These are phyloP conservation scores for Taphrina wiesneri DNA, from an alignment of 1,139 yeast genomes.

Conservation along the genomic window DNA sequence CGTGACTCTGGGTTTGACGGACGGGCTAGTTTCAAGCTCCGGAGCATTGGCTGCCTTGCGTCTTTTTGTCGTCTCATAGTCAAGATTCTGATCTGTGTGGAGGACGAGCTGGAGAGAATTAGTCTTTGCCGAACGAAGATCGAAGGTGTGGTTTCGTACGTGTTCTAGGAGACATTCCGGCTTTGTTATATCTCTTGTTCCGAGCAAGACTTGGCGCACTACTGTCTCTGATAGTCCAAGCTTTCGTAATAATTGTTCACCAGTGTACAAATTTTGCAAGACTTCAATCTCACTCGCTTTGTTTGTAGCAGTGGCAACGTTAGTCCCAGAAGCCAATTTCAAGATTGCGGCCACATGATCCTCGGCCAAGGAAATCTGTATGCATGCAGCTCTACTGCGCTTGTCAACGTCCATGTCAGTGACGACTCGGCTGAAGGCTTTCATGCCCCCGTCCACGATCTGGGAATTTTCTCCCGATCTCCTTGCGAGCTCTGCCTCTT, in stretches of 20 bases:
- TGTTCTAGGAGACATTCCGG: slow-evolving; percentile 13
- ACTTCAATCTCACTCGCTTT: background rate
- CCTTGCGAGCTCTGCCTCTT: background rate
- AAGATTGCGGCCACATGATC: background rate
- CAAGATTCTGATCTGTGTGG: background rate
- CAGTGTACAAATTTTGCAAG: background rate
- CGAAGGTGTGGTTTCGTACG: background rate
- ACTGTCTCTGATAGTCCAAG: slow-evolving; percentile 14
- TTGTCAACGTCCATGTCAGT: slow-evolving; percentile 24
- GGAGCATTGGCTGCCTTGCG: background rate
- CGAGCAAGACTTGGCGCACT: background rate
- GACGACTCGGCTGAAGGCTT: background rate
- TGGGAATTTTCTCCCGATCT: background rate
- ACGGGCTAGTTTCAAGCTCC: background rate
- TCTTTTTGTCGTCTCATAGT: slow-evolving; percentile 4
- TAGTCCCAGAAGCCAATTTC: background rate
- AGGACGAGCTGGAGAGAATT: background rate
- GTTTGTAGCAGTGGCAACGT: background rate
- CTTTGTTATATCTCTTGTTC: background rate
- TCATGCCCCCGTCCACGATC: slow-evolving; percentile 18
- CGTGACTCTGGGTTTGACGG: background rate
- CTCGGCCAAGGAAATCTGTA: slow-evolving; percentile 16
- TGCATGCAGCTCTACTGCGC: slow-evolving; percentile 17
- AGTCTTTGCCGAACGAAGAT: background rate
- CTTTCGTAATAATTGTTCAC: slow-evolving; percentile 18